Percentiles rank a stretch among this genome's conserved stretches.
phyloP scores from a whole-genome alignment of 768 basidiomycete genomes.

The Trametes cinnabarina region DNA sequence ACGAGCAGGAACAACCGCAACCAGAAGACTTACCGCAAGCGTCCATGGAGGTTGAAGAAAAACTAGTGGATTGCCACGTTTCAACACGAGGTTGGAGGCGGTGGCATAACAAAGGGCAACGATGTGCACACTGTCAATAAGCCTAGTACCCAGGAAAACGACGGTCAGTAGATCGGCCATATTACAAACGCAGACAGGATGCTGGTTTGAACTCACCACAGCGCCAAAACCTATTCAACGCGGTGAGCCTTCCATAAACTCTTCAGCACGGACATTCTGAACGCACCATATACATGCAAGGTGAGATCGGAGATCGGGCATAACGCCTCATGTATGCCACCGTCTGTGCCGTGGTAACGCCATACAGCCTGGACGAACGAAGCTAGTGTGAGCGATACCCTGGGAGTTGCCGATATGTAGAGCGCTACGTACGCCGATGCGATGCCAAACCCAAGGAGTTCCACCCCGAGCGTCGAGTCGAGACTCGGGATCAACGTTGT shows the following conservation, averaged over 20 bases:
- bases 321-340: not conserved
- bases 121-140: not conserved
- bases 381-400: too few relatives aligned
- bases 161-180: not conserved
- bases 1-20: not conserved
- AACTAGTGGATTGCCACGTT: not conserved
- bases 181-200: not conserved
- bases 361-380: not conserved
- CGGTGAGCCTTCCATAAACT: not conserved
- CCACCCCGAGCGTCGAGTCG: conserved; percentile 8
- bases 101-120: not conserved
- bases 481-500: not conserved
- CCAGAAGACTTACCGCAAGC: not conserved
- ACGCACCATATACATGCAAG: conserved; percentile 3
- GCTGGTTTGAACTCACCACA: not conserved
- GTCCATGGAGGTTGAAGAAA: conserved; percentile 1
- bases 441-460: conserved; percentile 1
- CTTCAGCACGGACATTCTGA: not conserved
- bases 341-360: not conserved
- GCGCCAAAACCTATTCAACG: not conserved
- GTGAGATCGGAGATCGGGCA: not conserved
- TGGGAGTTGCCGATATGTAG: too few relatives aligned
- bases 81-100: not conserved
- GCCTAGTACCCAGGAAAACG: not conserved
- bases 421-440: conserved; percentile 1